Percentiles rank a stretch among this genome's conserved stretches.
phyloP scores from a whole-genome alignment of 768 basidiomycete species.

The Suillus bovinus region DNA sequence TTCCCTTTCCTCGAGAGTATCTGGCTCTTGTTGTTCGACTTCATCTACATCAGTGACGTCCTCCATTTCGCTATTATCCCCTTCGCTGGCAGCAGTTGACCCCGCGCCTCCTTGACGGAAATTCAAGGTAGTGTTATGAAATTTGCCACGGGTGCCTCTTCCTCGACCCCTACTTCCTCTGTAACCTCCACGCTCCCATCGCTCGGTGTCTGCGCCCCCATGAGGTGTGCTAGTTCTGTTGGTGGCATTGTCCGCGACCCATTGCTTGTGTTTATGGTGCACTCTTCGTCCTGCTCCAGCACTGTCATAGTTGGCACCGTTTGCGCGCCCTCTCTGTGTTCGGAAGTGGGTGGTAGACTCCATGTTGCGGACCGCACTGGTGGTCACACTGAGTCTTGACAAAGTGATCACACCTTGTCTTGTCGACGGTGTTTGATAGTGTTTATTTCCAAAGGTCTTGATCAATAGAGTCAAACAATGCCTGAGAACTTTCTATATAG shows the following conservation, averaged over 20 bases:
- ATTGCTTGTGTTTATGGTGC: constrained; percentile 59
- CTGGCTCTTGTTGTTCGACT: constrained; percentile 50
- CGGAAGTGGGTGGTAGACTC: constrained; percentile 24
- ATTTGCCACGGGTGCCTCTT: constrained; percentile 36
- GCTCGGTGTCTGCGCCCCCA: constrained; percentile 45
- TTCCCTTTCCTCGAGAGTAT: constrained; percentile 64
- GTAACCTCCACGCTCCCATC: constrained; percentile 65
- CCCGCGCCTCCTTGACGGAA: constrained; percentile 31
- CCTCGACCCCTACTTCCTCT: constrained; percentile 49
- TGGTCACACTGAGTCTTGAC: background rate
- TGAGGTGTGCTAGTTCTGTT: constrained; percentile 39
- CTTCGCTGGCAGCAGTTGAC: constrained; percentile 33
- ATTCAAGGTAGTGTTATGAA: constrained; percentile 42
- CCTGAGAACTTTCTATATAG: background rate
- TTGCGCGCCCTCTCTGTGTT: constrained; percentile 23
- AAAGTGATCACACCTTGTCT: background rate
- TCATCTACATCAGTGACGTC: constrained; percentile 31
- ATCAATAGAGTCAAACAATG: constrained; percentile 9
- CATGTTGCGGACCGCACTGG: constrained; percentile 23
- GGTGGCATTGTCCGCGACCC: constrained; percentile 46
- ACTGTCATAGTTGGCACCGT: constrained; percentile 22
- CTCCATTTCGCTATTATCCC: constrained; percentile 36
- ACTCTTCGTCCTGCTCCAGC: constrained; percentile 25
- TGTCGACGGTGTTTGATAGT: constrained; percentile 9
- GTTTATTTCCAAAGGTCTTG: constrained; percentile 14